Conservation (phyloP, 2,329 filamentous ascomycete species). For the Ophiostoma montium region DNA sequence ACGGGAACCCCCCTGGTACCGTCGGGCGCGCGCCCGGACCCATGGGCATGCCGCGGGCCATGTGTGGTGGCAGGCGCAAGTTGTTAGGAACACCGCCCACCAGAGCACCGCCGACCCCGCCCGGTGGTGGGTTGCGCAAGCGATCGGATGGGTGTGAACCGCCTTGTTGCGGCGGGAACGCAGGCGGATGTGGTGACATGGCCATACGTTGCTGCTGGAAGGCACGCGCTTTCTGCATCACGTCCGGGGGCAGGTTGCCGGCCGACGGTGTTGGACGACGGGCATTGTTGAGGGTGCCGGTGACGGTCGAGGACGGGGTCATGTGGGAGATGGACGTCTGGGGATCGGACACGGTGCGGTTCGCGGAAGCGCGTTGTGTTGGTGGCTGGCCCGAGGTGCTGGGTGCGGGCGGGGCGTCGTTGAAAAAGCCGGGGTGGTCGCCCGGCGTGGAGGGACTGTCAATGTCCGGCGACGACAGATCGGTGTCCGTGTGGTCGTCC, state of each 20-base stretch:
- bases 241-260: slow-evolving; percentile 24
- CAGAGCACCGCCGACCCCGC: slow-evolving; percentile 1
- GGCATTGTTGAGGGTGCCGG: slow-evolving; percentile 59
- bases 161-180: slow-evolving; percentile 9
- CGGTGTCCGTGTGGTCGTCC: slow-evolving; percentile 28
- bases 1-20: slow-evolving; percentile 35
- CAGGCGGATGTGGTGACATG: slow-evolving; percentile 15
- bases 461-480: slow-evolving; percentile 27
- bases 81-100: slow-evolving; percentile 30
- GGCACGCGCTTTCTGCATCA: slow-evolving; percentile 26
- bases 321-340: slow-evolving; percentile 39
- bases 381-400: neutral
- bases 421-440: slow-evolving; percentile 23
- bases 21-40: slow-evolving; percentile 24
- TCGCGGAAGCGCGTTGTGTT: slow-evolving; percentile 30
- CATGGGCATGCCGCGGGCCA: slow-evolving; percentile 2
- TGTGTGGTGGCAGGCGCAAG: slow-evolving; percentile 23
- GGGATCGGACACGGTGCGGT: slow-evolving; percentile 46
- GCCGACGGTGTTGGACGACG: slow-evolving; percentile 35
- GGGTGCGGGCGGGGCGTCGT: slow-evolving; percentile 14
- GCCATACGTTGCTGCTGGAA: slow-evolving; percentile 23
- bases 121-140: slow-evolving; percentile 10
- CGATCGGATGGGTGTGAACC: slow-evolving; percentile 19
- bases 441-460: slow-evolving; percentile 34
- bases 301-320: slow-evolving; percentile 70